Evolutionary conservation across 805 yeast species (phyloP).

Genomic region (Grigorovia humatica): DNA sequence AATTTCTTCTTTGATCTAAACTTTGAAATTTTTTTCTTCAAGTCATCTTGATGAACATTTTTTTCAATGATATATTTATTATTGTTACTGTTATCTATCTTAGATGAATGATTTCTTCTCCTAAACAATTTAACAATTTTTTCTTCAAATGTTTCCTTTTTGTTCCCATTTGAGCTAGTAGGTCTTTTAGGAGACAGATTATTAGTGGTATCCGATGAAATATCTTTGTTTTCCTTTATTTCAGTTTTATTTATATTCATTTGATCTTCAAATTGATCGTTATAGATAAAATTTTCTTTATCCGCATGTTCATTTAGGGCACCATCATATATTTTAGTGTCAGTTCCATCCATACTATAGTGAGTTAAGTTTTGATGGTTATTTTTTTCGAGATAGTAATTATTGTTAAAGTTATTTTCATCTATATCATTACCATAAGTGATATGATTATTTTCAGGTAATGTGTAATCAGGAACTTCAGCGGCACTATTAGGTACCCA

Average conservation of each 20-base stretch:
- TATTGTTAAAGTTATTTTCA: too few species aligned
- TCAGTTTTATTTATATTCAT: too few species aligned
- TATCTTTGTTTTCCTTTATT: background rate
- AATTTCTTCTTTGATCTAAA: slow-evolving; percentile 1
- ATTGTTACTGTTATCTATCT: slow-evolving; percentile 2
- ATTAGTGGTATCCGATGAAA: background rate
- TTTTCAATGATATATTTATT: background rate
- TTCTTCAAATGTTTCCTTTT: slow-evolving; percentile 9
- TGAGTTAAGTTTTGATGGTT: too few species aligned
- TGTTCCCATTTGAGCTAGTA: background rate
- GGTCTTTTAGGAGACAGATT: background rate
- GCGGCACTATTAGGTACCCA: slow-evolving; percentile 1
- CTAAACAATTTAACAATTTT: slow-evolving; percentile 20
- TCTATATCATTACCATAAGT: too few species aligned
- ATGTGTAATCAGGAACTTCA: background rate
- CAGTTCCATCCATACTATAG: too few species aligned
- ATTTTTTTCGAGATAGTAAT: too few species aligned
- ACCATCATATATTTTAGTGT: too few species aligned
- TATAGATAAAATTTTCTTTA: too few species aligned
- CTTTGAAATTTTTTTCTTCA: slow-evolving; percentile 7
- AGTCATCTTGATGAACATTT: slow-evolving; percentile 3
- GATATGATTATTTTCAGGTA: too few species aligned
- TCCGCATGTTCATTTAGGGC: too few species aligned
- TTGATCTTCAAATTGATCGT: too few species aligned
- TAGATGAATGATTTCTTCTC: slow-evolving; percentile 9